phyloP scores from a whole-genome alignment of 2,329 filamentous ascomycete species.

The Monilinia vaccinii-corymbosi region DNA sequence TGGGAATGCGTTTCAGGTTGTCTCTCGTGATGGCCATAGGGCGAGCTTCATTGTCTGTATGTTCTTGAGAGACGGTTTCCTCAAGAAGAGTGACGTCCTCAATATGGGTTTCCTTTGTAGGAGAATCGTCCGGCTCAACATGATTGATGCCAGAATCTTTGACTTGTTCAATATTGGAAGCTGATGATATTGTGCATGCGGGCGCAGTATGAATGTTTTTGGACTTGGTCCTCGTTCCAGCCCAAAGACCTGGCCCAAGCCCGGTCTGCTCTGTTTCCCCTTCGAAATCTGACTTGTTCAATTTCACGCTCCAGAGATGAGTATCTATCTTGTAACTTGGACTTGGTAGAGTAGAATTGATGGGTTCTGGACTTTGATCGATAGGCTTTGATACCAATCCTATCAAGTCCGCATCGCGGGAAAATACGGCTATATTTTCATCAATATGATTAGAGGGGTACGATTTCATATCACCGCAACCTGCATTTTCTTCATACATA shows the following conservation, averaged over 20 bases:
- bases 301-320: neutral
- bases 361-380: neutral
- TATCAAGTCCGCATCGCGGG: neutral
- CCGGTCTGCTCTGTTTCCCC: neutral
- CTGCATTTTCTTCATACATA: neutral
- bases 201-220: neutral
- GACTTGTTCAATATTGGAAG: neutral
- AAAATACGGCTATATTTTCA: neutral
- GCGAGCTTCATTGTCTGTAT: neutral
- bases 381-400: neutral
- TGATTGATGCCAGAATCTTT: neutral
- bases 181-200: neutral
- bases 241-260: neutral
- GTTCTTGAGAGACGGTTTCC: neutral
- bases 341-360: neutral
- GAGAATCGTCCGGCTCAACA: neutral
- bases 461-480: neutral
- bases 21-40: neutral
- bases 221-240: neutral
- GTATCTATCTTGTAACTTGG: neutral
- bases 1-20: slow-evolving; percentile 10
- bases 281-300: neutral
- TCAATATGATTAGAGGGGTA: neutral
- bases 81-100: neutral
- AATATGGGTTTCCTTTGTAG: neutral